Conservation (phyloP, 371 early-diverging fungal genomes). For the Funneliformis caledonium region DNA sequence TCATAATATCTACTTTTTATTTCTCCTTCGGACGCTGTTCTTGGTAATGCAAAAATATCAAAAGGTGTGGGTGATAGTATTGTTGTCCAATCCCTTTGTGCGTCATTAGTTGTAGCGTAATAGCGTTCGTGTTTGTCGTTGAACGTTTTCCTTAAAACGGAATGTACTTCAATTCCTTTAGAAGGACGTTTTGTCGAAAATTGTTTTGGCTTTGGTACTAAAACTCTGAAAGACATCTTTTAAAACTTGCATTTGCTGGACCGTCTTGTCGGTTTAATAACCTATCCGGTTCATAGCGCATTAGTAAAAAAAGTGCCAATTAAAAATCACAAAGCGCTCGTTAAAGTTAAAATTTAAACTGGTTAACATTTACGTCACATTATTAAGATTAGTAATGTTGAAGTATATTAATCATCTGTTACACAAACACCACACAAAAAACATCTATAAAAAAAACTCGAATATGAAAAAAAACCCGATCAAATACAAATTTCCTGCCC, state of each 20-base stretch:
- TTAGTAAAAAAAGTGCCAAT: neutral
- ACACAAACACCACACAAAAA: no score
- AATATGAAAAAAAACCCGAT: neutral
- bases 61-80: neutral
- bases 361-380: no score
- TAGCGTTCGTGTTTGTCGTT: neutral
- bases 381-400: no score
- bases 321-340: no score
- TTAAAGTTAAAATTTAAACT: no score
- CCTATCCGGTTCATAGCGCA: no score
- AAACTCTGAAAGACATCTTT: neutral
- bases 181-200: neutral
- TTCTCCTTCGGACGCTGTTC: conserved; percentile 2
- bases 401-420: no score
- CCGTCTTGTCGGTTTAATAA: neutral
- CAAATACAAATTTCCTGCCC: no score
- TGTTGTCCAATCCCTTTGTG: neutral
- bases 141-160: neutral
- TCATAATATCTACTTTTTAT: conserved; percentile 31
- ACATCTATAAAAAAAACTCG: neutral
- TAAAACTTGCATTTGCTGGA: no score
- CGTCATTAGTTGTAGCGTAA: neutral
- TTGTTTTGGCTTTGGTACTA: neutral
- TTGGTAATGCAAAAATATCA: conserved; percentile 17
- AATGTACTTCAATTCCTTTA: neutral